phyloP scores from a whole-genome alignment of 768 basidiomycete genomes.

The Podaxis rugospora region DNA sequence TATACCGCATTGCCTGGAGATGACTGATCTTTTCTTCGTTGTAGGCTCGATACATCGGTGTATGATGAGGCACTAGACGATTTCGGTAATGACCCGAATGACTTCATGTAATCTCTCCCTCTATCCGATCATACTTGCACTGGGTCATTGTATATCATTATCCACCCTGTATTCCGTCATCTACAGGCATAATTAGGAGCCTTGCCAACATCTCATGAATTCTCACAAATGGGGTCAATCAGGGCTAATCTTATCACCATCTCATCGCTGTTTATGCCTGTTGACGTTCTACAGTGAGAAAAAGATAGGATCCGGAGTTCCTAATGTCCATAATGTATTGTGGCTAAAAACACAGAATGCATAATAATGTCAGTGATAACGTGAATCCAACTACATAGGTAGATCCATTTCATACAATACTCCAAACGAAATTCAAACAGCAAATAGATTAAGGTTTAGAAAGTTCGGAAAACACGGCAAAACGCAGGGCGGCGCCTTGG shows the following conservation, averaged over 20 bases:
- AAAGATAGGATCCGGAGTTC: background rate
- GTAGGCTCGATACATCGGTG: conserved; percentile 68
- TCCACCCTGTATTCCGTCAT: background rate
- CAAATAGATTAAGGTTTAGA: background rate
- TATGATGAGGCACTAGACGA: conserved; percentile 94
- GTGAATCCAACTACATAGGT: background rate
- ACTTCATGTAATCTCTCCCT: conserved; percentile 80
- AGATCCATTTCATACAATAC: background rate
- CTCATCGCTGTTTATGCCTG: background rate
- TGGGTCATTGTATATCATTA: conserved; percentile 1
- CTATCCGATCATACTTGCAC: conserved; percentile 6
- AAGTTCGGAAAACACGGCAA: background rate
- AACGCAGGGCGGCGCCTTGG: background rate
- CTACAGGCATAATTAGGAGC: background rate
- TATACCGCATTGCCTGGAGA: background rate
- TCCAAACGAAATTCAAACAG: background rate
- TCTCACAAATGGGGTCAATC: background rate
- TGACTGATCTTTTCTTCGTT: conserved; percentile 1
- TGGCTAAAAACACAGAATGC: background rate
- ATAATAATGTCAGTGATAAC: background rate
- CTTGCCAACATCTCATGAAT: background rate
- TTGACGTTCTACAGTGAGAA: background rate
- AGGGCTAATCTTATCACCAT: background rate
- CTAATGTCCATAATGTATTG: background rate
- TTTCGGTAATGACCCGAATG: conserved; percentile 67